Conservation (phyloP, 139 green algal species). For the Microglena sp. region DNA sequence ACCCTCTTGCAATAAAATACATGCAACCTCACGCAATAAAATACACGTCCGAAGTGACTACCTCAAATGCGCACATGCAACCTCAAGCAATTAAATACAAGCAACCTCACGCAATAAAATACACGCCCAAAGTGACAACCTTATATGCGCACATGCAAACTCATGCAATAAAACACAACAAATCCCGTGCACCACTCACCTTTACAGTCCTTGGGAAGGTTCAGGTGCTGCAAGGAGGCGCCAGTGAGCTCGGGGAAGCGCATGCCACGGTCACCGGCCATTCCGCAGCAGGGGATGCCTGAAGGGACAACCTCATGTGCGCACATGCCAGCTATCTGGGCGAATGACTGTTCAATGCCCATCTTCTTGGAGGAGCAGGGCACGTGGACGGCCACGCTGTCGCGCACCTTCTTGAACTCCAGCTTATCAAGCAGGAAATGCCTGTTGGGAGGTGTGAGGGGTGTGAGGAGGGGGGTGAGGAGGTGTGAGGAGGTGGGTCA, state of each 20-base stretch:
- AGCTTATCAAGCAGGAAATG: slow-evolving; percentile 90
- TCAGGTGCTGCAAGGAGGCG: slow-evolving; percentile 64
- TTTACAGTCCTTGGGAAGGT: slow-evolving; percentile 47
- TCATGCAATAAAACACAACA: too few species aligned
- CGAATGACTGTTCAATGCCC: slow-evolving; percentile 82
- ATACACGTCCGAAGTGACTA: slow-evolving; percentile 63
- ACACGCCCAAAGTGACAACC: slow-evolving; percentile 64
- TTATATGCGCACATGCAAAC: slow-evolving; percentile 72
- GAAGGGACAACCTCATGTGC: slow-evolving; percentile 63
- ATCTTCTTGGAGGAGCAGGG: slow-evolving; percentile 98
- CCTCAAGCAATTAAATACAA: too few species aligned
- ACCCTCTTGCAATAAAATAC: too few species aligned
- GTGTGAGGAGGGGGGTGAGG: too few species aligned
- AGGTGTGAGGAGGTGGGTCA: too few species aligned
- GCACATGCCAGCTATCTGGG: slow-evolving; percentile 74
- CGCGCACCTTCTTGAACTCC: slow-evolving; percentile 78
- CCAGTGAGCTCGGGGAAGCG: slow-evolving; percentile 87
- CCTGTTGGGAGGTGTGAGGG: slow-evolving; percentile 9
- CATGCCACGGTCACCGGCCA: slow-evolving; percentile 93
- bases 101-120: too few species aligned
- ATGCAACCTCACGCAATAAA: too few species aligned
- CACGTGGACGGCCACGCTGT: slow-evolving; percentile 86
- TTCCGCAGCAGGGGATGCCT: slow-evolving; percentile 91
- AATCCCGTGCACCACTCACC: too few species aligned
- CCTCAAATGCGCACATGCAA: slow-evolving; percentile 68